Conservation (phyloP, 192 early-diverging fungal species). For the Entomortierella chlamydospora region DNA sequence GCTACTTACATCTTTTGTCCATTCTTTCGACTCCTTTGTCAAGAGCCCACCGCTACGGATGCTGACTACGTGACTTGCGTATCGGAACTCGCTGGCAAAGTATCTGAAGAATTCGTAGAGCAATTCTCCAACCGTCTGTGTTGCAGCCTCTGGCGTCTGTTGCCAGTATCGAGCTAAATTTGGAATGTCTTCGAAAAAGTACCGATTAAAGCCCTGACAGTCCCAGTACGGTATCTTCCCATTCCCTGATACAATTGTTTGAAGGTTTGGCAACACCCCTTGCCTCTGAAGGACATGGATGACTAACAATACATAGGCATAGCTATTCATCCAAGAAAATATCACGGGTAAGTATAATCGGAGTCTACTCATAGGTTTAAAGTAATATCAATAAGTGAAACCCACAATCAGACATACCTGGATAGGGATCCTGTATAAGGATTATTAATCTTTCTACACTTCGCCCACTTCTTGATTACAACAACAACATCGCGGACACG, state of each 20-base stretch:
- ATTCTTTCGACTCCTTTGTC: slow-evolving; percentile 47
- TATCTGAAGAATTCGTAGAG: slow-evolving; percentile 51
- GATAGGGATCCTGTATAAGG: slow-evolving; percentile 46
- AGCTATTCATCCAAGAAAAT: slow-evolving; percentile 12
- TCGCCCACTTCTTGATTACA: slow-evolving; percentile 55
- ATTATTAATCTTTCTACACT: slow-evolving; percentile 54
- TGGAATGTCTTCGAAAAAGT: slow-evolving; percentile 49
- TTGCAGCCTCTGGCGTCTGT: slow-evolving; percentile 34
- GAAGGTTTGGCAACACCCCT: slow-evolving; percentile 54
- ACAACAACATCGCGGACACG: slow-evolving; percentile 53
- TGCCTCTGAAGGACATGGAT: slow-evolving; percentile 43
- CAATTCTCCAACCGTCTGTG: slow-evolving; percentile 33
- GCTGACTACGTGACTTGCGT: slow-evolving; percentile 37
- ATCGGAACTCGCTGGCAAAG: slow-evolving; percentile 49
- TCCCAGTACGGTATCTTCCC: slow-evolving; percentile 39
- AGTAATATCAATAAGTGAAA: not conserved
- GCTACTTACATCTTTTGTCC: slow-evolving; percentile 51
- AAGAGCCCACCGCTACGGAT: slow-evolving; percentile 40
- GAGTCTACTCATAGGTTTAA: not conserved
- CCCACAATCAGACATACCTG: slow-evolving; percentile 17
- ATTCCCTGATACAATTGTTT: slow-evolving; percentile 39
- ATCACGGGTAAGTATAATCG: too few species aligned
- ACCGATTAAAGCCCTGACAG: slow-evolving; percentile 51
- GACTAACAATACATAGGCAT: slow-evolving; percentile 51
- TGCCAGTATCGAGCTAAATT: slow-evolving; percentile 34